Conservation (phyloP, 371 early-diverging fungal species). For the Lichtheimia ornata region DNA sequence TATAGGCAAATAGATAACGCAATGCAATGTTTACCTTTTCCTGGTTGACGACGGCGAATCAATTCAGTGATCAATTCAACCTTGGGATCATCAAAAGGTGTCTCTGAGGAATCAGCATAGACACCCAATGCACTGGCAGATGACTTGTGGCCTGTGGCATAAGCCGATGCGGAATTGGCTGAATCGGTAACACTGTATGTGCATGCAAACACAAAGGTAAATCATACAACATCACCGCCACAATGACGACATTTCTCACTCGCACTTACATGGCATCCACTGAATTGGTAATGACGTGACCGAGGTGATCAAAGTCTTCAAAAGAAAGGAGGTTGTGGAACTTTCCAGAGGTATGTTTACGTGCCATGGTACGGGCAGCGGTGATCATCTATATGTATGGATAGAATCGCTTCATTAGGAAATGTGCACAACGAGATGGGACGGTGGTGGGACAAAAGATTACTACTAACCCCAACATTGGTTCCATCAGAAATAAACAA, state of each 20-base stretch:
- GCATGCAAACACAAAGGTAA: no score
- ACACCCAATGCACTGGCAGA: slow-evolving; percentile 65
- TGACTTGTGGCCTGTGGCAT: slow-evolving; percentile 69
- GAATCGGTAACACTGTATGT: slow-evolving; percentile 61
- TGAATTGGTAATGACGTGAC: slow-evolving; percentile 74
- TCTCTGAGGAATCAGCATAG: slow-evolving; percentile 60
- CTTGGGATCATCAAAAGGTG: slow-evolving; percentile 62
- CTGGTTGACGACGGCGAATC: slow-evolving; percentile 69
- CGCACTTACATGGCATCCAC: slow-evolving; percentile 59
- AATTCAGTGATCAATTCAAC: slow-evolving; percentile 69
- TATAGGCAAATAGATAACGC: not conserved
- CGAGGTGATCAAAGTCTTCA: slow-evolving; percentile 66
- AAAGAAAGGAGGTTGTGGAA: slow-evolving; percentile 59
- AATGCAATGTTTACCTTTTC: slow-evolving; percentile 25
- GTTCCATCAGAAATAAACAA: slow-evolving; percentile 79
- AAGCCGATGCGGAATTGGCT: slow-evolving; percentile 76
- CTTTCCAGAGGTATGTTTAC: slow-evolving; percentile 57
- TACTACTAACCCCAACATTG: slow-evolving; percentile 48
- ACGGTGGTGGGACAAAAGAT: not conserved
- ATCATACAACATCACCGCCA: no score
- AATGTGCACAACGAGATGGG: not conserved
- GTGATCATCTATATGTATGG: slow-evolving; percentile 48
- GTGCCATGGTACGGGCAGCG: slow-evolving; percentile 58
- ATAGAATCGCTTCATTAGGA: no score
- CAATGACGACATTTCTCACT: no score